Percentiles rank a stretch among this genome's conserved stretches.
These are phyloP conservation scores for Solanum medicagineum DNA, from an alignment of 257 asterid species.

Conservation along the genomic window DNA sequence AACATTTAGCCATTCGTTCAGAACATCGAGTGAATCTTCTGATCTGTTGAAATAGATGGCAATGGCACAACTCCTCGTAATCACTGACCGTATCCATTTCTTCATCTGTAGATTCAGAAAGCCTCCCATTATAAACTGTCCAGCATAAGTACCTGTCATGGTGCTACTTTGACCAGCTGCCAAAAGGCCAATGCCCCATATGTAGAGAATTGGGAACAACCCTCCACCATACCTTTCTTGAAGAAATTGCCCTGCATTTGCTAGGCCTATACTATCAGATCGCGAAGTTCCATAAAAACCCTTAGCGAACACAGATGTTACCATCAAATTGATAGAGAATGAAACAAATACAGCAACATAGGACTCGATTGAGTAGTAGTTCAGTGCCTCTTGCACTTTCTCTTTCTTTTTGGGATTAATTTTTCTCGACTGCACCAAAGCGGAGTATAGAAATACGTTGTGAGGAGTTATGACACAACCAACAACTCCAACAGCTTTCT, in stretches of 20 bases:
- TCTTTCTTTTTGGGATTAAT: slow-evolving; percentile 45
- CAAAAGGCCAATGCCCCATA: slow-evolving; percentile 63
- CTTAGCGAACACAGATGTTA: slow-evolving; percentile 57
- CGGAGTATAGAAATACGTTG: slow-evolving; percentile 65
- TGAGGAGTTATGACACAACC: slow-evolving; percentile 79
- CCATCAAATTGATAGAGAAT: slow-evolving; percentile 42
- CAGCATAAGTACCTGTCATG: slow-evolving; percentile 69
- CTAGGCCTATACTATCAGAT: slow-evolving; percentile 43
- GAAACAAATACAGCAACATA: slow-evolving; percentile 46
- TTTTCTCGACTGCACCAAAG: slow-evolving; percentile 56
- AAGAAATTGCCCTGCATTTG: slow-evolving; percentile 58
- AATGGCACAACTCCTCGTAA: slow-evolving; percentile 67
- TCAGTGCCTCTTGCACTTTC: slow-evolving; percentile 66
- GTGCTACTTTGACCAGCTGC: slow-evolving; percentile 86
- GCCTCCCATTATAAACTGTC: slow-evolving; percentile 76
- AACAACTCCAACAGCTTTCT: slow-evolving; percentile 60
- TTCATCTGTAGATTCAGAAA: slow-evolving; percentile 49
- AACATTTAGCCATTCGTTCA: slow-evolving; percentile 64
- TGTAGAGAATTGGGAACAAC: slow-evolving; percentile 42
- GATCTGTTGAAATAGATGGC: slow-evolving; percentile 48
- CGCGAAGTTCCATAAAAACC: slow-evolving; percentile 43
- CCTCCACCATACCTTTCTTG: slow-evolving; percentile 53
- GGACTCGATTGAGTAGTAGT: slow-evolving; percentile 62
- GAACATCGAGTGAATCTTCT: slow-evolving; percentile 48
- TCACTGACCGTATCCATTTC: slow-evolving; percentile 64